A percentile compares a stretch with the other conserved stretches of the same genome.
Evolutionary conservation across 2,329 filamentous ascomycete species (phyloP).

Genomic region (Clonostachys chloroleuca): DNA sequence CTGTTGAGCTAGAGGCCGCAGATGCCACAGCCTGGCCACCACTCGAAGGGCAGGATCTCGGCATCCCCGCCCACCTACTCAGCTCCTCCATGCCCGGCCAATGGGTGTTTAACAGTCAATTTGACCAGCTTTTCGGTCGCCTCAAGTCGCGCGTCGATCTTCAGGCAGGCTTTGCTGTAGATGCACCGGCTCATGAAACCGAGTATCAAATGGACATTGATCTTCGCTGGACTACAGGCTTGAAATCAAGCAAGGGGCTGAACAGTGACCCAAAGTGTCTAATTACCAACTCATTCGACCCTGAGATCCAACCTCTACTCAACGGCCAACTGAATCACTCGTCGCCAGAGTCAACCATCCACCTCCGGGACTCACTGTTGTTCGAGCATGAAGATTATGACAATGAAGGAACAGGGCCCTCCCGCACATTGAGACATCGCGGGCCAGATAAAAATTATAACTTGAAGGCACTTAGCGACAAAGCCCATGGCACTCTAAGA

Average conservation of each 20-base stretch:
- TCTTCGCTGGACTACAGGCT: constrained; percentile 38
- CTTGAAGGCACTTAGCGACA: constrained; percentile 53
- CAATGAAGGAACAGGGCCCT: constrained; percentile 45
- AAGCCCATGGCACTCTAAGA: constrained; percentile 48
- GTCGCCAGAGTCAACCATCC: no score
- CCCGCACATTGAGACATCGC: constrained; percentile 43
- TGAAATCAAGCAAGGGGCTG: constrained; percentile 22
- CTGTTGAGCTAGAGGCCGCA: constrained; percentile 47
- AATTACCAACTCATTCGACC: constrained; percentile 32
- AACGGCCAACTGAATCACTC: no score
- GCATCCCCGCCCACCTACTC: neutral
- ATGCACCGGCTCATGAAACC: constrained; percentile 16
- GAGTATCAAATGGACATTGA: constrained; percentile 45
- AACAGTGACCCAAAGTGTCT: constrained; percentile 38
- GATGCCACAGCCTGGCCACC: constrained; percentile 49
- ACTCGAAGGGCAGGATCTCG: constrained; percentile 7
- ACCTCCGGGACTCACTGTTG: constrained; percentile 2
- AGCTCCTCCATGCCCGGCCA: constrained; percentile 8
- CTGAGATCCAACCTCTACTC: constrained; percentile 8
- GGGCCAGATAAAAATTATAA: constrained; percentile 51
- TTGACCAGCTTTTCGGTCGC: constrained; percentile 34
- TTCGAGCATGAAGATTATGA: constrained; percentile 38
- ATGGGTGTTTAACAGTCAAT: constrained; percentile 35
- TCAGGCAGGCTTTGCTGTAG: neutral
- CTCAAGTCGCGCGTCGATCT: constrained; percentile 24